These are phyloP conservation scores for Clitocybe nebularis DNA, from an alignment of 1,284 basidiomycete genomes.

Conservation along the genomic window DNA sequence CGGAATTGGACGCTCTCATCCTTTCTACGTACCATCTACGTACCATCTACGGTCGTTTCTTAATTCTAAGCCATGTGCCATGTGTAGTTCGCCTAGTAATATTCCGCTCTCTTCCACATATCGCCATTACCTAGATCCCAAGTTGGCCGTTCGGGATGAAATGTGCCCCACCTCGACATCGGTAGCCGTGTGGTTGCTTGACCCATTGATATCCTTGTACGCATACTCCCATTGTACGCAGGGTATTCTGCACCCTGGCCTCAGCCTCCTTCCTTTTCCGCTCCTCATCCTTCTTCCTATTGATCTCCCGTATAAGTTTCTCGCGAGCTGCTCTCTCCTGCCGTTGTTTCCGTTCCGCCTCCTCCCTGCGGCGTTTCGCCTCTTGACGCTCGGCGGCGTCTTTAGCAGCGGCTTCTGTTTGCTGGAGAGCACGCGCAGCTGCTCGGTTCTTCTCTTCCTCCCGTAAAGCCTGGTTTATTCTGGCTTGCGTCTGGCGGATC, in stretches of 20 bases:
- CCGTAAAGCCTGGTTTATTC: conserved; percentile 15
- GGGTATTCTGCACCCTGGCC: conserved; percentile 35
- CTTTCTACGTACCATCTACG: no score
- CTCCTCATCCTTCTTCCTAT: conserved; percentile 30
- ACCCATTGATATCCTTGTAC: conserved; percentile 50
- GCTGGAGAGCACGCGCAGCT: conserved; percentile 20
- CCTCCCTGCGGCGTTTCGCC: conserved; percentile 21
- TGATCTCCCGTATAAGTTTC: conserved; percentile 28
- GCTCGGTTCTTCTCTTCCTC: conserved; percentile 19
- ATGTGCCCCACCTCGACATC: conserved; percentile 53
- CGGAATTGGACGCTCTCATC: no score
- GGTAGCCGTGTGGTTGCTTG: conserved; percentile 39
- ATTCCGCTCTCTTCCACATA: no score
- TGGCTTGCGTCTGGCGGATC: conserved; percentile 8
- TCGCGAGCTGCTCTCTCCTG: conserved; percentile 22
- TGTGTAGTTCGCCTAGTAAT: no score
- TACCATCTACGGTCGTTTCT: no score
- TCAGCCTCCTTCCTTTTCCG: conserved; percentile 37
- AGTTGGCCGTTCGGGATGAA: conserved; percentile 27
- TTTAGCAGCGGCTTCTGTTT: conserved; percentile 13
- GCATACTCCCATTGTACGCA: conserved; percentile 51
- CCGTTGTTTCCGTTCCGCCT: conserved; percentile 21
- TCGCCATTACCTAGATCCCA: not conserved
- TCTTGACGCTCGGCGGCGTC: conserved; percentile 24
- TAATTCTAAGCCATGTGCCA: no score